Percentiles rank a stretch among this genome's conserved stretches.
phyloP scores from a whole-genome alignment of 257 asterid species.

The Mitragyna speciosa region DNA sequence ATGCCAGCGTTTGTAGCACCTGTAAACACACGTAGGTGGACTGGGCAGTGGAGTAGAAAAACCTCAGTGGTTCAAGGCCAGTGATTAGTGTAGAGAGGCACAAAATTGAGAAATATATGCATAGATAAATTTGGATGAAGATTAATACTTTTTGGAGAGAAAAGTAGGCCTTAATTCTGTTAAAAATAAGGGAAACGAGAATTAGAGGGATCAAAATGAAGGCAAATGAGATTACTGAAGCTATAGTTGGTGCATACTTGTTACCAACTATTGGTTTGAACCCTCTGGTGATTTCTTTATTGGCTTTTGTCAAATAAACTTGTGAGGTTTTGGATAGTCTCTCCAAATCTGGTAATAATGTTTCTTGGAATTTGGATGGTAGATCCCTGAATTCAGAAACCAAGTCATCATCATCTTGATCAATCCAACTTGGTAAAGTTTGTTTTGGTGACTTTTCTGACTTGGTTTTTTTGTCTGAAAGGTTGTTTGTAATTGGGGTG shows the following conservation, averaged over 20 bases:
- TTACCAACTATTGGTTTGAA: conserved; percentile 83
- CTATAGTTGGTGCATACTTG: conserved; percentile 73
- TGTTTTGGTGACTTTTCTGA: conserved; percentile 31
- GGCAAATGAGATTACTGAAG: conserved; percentile 62
- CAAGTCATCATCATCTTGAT: conserved; percentile 48
- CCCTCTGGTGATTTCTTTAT: conserved; percentile 69
- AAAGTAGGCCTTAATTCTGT: conserved; percentile 67
- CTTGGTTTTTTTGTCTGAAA: conserved; percentile 23
- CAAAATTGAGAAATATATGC: conserved; percentile 81
- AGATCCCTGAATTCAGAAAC: conserved; percentile 63
- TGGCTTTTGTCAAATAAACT: conserved; percentile 58
- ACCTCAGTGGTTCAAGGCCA: conserved; percentile 82
- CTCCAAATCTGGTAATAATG: conserved; percentile 75
- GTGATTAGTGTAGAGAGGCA: conserved; percentile 63
- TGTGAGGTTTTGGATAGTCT: conserved; percentile 67
- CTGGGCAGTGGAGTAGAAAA: conserved; percentile 79
- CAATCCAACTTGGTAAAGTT: conserved; percentile 36
- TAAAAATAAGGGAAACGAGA: conserved; percentile 74
- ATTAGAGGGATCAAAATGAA: conserved; percentile 70
- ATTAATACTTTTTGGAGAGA: conserved; percentile 78
- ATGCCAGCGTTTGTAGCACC: conserved; percentile 61
- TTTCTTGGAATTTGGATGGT: conserved; percentile 74
- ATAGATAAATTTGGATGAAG: conserved; percentile 74
- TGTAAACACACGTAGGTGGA: conserved; percentile 82
- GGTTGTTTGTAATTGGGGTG: conserved; percentile 22